A percentile compares a stretch with the other conserved stretches of the same genome.
Evolutionary conservation across 1,284 basidiomycete species (phyloP).

Genomic region (Apiotrichum gracile): DNA sequence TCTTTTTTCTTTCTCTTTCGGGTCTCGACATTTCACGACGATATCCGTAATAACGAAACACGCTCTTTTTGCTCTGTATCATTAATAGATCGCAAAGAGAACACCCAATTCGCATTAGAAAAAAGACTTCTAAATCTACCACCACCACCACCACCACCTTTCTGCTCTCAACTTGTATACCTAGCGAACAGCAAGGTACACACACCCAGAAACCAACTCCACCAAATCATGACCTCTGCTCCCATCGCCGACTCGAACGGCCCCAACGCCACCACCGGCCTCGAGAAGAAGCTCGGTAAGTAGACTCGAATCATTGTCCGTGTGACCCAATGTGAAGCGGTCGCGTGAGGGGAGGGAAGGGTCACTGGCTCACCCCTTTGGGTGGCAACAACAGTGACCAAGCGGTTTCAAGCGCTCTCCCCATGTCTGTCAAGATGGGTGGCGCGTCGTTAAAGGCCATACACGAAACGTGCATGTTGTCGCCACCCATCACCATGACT

Average conservation of each 20-base stretch:
- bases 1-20: slow-evolving; percentile 2
- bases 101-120: not conserved
- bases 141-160: not conserved
- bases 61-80: slow-evolving; percentile 22
- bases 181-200: slow-evolving; percentile 8
- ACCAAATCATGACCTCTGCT: slow-evolving; percentile 36
- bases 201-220: slow-evolving; percentile 3
- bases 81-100: slow-evolving; percentile 19
- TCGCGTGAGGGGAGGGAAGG: slow-evolving; percentile 16
- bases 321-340: too few species aligned
- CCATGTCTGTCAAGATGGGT: too few species aligned
- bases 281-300: slow-evolving; percentile 77
- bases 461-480: too few species aligned
- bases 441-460: too few species aligned
- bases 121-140: not conserved
- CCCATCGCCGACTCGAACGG: slow-evolving; percentile 25
- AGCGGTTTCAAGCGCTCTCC: too few species aligned
- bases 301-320: slow-evolving; percentile 23
- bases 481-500: too few species aligned
- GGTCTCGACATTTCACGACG: not conserved
- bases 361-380: too few species aligned
- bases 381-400: not conserved
- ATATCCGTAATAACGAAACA: slow-evolving; percentile 1
- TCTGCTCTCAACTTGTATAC: not conserved
- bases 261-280: slow-evolving; percentile 51